Base-by-base conservation (phyloP, 2,329 filamentous ascomycete genomes). In the Mollisia scopiformis region DNA sequence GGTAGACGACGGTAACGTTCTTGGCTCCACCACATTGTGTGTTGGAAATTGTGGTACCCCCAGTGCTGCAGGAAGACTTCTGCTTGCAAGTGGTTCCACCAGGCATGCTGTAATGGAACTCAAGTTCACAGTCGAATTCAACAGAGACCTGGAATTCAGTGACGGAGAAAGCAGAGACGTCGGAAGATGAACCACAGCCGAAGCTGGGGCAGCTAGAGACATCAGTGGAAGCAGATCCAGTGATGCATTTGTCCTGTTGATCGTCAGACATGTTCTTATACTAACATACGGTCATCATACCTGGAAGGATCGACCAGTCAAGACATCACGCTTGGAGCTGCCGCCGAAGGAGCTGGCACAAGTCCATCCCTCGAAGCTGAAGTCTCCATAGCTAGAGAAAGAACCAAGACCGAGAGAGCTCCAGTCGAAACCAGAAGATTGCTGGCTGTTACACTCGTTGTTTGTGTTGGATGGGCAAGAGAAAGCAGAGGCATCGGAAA, bases 1-100 rank as follows among this genome's bases (percentile, higher is more conserved):
- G 83, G 76, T 82, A 86, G 74, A 87, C 78, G 74, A 97, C 88
- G 57, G 85, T 87, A 63, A 97, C 92, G 60, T 86, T 88, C 74
- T 84, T 92, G 66, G 94, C 93, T 77, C 93, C 93, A 85, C 93
- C 94, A 75, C 94, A 98, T 83, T 97, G 92, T 63, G 81, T 86
- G 84, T 97, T 97, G 78, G 86, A 79, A 70, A 97, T 82, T 50
- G 83, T 84, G 61, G 86, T 88, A 71, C 91, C 91, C 16, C 82
- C 79, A 58, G 82, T 79, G 66, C 82, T 85, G 84, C 92, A 96
- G 55, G 81, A 73, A 66, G 84, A 80, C 64, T 85, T 87, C 71
- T 96, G 90, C 80, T 91, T 94, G 87, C 94, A 98, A 62, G 77
- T 85, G 14, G 86, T 88, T 69, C 91, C 91, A 74, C 94, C 91